These are phyloP conservation scores for Inga oerstediana DNA, from an alignment of 306 rosid species.

Conservation along the genomic window DNA sequence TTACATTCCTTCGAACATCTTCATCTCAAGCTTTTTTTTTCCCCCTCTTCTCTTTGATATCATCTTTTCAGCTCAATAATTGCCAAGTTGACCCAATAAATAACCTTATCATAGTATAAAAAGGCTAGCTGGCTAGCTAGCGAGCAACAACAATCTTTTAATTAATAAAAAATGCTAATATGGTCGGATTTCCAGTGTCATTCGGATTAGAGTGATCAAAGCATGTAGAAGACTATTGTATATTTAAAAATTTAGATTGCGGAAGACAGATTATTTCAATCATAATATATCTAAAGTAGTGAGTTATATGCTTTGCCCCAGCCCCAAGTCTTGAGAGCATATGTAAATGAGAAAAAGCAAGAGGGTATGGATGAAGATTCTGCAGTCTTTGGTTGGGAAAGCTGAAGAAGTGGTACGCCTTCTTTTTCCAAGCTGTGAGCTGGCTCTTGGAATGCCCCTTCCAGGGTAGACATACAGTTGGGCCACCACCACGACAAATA, in stretches of 20 bases:
- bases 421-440: background rate
- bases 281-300: background rate
- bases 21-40: background rate
- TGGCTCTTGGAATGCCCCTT: slow-evolving; percentile 9
- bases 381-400: background rate
- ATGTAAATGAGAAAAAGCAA: slow-evolving; percentile 8
- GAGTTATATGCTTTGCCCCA: background rate
- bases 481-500: background rate
- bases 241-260: background rate
- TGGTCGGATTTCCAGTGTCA: background rate
- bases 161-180: background rate
- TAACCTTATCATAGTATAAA: background rate
- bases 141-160: background rate
- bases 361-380: background rate
- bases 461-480: background rate
- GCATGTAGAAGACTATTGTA: background rate
- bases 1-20: background rate
- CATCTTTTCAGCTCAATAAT: background rate
- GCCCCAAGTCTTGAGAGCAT: background rate
- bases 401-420: background rate
- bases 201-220: background rate
- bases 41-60: background rate
- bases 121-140: background rate
- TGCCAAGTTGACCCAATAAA: background rate
- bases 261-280: background rate